Percentiles rank a stretch among this genome's conserved stretches.
Evolutionary conservation across 176 grass and related monocot species (phyloP).

Genomic region (Dactylis glomerata): DNA sequence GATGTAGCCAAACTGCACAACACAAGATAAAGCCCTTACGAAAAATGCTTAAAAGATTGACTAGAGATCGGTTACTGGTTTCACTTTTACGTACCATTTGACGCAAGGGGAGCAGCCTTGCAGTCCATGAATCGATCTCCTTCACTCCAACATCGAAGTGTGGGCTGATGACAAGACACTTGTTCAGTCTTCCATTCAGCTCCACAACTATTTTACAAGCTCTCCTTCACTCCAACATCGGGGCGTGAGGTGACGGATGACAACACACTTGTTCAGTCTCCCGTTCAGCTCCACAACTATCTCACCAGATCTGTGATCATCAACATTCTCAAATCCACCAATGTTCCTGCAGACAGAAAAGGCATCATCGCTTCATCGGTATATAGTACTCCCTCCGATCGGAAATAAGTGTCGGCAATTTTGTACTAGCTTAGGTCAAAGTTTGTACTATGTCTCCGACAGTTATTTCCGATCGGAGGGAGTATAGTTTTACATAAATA

Average conservation of each 20-base stretch:
- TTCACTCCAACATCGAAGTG: conserved; percentile 30
- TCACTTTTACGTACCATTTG: no score
- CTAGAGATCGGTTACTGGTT: no score
- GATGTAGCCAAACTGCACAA: no score
- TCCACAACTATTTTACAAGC: conserved; percentile 25
- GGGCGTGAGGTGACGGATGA: conserved; percentile 22
- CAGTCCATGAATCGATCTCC: conserved; percentile 37
- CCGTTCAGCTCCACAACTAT: conserved; percentile 34
- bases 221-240: conserved; percentile 26
- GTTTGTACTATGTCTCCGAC: no score
- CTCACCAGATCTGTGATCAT: conserved; percentile 24
- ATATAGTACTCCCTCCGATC: no score
- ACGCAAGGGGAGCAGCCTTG: conserved; percentile 14
- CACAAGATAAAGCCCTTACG: no score
- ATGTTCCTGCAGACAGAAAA: conserved; percentile 25
- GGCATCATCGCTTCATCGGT: neutral
- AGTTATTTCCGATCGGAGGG: no score
- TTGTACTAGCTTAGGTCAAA: no score
- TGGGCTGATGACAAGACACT: conserved; percentile 20
- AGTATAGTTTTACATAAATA: no score
- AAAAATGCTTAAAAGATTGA: no score
- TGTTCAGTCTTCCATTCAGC: conserved; percentile 34
- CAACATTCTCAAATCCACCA: conserved; percentile 32
- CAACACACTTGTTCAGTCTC: conserved; percentile 28
- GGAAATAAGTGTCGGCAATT: no score